Conservation (phyloP, 192 early-diverging fungal genomes). For the Glomus cerebriforme region DNA sequence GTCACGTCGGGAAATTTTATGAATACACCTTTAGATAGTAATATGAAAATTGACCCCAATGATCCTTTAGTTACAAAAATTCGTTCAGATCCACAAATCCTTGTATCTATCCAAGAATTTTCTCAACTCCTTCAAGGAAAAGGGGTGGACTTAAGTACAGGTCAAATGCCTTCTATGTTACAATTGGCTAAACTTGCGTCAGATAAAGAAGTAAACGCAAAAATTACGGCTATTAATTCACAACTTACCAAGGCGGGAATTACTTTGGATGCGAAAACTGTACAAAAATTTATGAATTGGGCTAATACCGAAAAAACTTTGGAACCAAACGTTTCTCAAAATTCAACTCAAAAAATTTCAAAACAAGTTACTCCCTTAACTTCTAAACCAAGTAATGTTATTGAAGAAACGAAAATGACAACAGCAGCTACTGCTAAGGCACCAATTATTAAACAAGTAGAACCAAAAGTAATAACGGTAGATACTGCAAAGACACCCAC, state of each 20-base stretch:
- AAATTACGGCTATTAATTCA: not conserved
- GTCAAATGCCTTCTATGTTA: conserved; percentile 15
- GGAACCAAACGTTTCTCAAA: not conserved
- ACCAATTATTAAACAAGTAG: not conserved
- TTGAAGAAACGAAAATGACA: not conserved
- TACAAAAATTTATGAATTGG: conserved; percentile 14
- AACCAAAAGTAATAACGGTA: no score
- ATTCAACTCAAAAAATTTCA: not conserved
- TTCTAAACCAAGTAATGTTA: not conserved
- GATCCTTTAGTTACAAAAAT: not conserved
- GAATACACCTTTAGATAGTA: not conserved
- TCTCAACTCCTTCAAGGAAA: not conserved
- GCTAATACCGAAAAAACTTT: not conserved
- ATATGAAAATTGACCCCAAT: not conserved
- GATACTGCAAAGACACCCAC: not conserved
- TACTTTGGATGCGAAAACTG: not conserved
- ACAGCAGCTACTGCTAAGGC: not conserved
- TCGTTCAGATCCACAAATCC: not conserved
- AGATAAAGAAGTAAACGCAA: not conserved
- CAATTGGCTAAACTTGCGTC: conserved; percentile 14
- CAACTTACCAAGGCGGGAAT: conserved; percentile 1
- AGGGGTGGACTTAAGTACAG: conserved; percentile 1
- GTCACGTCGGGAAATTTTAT: not conserved
- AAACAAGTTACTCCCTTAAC: not conserved
- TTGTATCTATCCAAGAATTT: not conserved